phyloP scores from a whole-genome alignment of 2,329 filamentous ascomycete genomes.

The Ophiognomonia clavigignenti-juglandacearum region DNA sequence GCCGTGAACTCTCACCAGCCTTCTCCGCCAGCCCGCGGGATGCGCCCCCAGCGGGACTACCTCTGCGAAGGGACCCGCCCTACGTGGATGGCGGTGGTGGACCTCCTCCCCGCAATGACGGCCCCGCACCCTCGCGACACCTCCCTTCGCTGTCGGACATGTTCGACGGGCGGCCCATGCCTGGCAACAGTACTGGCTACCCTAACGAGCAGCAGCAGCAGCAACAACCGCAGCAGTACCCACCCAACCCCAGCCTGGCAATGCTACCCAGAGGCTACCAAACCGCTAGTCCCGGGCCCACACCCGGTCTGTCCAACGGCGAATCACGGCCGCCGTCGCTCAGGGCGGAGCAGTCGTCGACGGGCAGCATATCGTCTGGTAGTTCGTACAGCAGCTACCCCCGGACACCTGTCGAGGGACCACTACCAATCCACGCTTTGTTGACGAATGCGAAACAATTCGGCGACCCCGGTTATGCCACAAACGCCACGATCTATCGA shows the following conservation, averaged over 20 bases:
- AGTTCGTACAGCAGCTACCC: slow-evolving; percentile 33
- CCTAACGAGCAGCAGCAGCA: slow-evolving; percentile 14
- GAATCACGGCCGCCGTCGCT: slow-evolving; percentile 34
- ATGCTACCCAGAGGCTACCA: slow-evolving; percentile 15
- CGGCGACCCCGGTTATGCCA: slow-evolving; percentile 7
- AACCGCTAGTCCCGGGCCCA: slow-evolving; percentile 22
- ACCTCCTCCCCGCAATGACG: slow-evolving; percentile 26
- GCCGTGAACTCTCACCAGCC: slow-evolving; percentile 25
- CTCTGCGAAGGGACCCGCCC: slow-evolving; percentile 18
- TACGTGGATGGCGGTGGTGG: slow-evolving; percentile 23
- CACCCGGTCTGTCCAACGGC: slow-evolving; percentile 21
- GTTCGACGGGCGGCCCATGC: slow-evolving; percentile 33
- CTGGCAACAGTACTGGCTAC: slow-evolving; percentile 16
- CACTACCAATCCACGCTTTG: slow-evolving; percentile 50
- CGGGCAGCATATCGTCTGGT: slow-evolving; percentile 36
- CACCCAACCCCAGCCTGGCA: slow-evolving; percentile 12
- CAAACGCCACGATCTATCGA: slow-evolving; percentile 5
- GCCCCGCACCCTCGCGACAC: slow-evolving; percentile 27
- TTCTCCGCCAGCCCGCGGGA: slow-evolving; percentile 22
- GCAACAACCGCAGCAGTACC: background rate
- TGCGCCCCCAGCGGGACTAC: slow-evolving; percentile 20
- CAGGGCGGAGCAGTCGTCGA: slow-evolving; percentile 41
- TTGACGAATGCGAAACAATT: slow-evolving; percentile 27
- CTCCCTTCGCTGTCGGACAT: slow-evolving; percentile 45
- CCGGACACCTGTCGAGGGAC: slow-evolving; percentile 44